These are phyloP conservation scores for Tinospora cordifolia DNA, from an alignment of 164 flowering plant species.

Conservation along the genomic window DNA sequence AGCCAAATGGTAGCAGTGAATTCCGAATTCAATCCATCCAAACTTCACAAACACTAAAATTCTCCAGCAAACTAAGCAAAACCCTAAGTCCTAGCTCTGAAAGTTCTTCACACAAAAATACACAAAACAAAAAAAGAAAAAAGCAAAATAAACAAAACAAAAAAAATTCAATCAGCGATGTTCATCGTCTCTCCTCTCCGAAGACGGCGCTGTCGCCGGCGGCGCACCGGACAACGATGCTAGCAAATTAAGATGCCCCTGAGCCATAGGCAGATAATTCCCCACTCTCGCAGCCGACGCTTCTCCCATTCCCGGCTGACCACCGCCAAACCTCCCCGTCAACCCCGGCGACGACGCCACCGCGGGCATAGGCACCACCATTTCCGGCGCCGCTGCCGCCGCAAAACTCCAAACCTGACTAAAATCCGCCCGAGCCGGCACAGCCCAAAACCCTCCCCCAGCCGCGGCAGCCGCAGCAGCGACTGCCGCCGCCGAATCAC, in stretches of 20 bases:
- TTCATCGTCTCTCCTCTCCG: conserved; percentile 53
- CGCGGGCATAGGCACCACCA: conserved; percentile 31
- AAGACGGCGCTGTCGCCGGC: conserved; percentile 27
- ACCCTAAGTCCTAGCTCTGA: neutral
- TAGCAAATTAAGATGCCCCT: conserved; percentile 66
- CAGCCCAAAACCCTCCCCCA: conserved; percentile 67
- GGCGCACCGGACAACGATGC: conserved; percentile 57
- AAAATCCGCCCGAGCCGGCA: conserved; percentile 69
- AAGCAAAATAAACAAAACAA: neutral
- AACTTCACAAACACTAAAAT: conserved; percentile 9
- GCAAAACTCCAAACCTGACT: conserved; percentile 90
- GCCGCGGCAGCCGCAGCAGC: conserved; percentile 25
- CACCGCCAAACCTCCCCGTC: conserved; percentile 27
- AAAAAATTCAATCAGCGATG: conserved; percentile 24
- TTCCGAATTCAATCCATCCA: conserved; percentile 1
- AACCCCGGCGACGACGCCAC: conserved; percentile 25
- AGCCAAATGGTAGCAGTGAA: neutral
- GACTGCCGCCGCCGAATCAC: conserved; percentile 6
- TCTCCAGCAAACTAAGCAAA: neutral
- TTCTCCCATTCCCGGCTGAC: conserved; percentile 50
- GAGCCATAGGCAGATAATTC: conserved; percentile 50
- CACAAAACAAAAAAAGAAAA: neutral
- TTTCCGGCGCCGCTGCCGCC: conserved; percentile 50
- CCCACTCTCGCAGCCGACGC: conserved; percentile 74
- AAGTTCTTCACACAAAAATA: conserved; percentile 2